These are phyloP conservation scores for Termitomyces eurrhizus DNA, from an alignment of 768 basidiomycete species.

Conservation along the genomic window DNA sequence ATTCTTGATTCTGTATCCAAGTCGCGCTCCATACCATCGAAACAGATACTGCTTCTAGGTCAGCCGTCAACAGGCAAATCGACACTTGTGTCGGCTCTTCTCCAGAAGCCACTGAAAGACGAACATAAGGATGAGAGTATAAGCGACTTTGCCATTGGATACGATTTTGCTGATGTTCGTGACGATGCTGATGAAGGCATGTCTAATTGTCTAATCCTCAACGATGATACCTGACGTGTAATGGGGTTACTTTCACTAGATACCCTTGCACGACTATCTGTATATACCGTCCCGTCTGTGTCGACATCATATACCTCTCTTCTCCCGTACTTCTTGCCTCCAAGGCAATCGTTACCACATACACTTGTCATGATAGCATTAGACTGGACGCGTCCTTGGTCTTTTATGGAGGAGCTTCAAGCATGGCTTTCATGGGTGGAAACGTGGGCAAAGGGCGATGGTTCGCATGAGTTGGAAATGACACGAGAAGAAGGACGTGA, in stretches of 20 bases:
- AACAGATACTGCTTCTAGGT: slow-evolving; percentile 84
- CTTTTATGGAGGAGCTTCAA: slow-evolving; percentile 81
- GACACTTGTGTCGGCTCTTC: slow-evolving; percentile 62
- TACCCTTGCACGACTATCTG: slow-evolving; percentile 81
- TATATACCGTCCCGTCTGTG: slow-evolving; percentile 87
- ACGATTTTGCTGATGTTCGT: slow-evolving; percentile 85
- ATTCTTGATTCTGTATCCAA: slow-evolving; percentile 87
- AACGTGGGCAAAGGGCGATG: slow-evolving; percentile 69
- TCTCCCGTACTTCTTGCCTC: slow-evolving; percentile 76
- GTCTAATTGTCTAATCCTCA: slow-evolving; percentile 19
- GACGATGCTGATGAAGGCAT: slow-evolving; percentile 94
- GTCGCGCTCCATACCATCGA: slow-evolving; percentile 76
- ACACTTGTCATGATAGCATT: slow-evolving; percentile 80
- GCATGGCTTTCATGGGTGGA: slow-evolving; percentile 88
- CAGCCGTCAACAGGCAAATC: slow-evolving; percentile 79
- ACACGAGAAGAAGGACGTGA: slow-evolving; percentile 79
- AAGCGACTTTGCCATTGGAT: slow-evolving; percentile 83
- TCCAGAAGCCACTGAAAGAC: slow-evolving; percentile 61
- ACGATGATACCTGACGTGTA: neutral
- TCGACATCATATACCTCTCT: slow-evolving; percentile 66
- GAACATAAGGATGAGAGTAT: slow-evolving; percentile 56
- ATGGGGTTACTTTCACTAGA: slow-evolving; percentile 41
- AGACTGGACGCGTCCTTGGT: slow-evolving; percentile 95
- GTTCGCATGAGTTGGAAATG: slow-evolving; percentile 68
- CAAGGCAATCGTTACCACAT: slow-evolving; percentile 60